phyloP scores from a whole-genome alignment of 495 filamentous ascomycete genomes.

The Polyplosphaeria fusca region DNA sequence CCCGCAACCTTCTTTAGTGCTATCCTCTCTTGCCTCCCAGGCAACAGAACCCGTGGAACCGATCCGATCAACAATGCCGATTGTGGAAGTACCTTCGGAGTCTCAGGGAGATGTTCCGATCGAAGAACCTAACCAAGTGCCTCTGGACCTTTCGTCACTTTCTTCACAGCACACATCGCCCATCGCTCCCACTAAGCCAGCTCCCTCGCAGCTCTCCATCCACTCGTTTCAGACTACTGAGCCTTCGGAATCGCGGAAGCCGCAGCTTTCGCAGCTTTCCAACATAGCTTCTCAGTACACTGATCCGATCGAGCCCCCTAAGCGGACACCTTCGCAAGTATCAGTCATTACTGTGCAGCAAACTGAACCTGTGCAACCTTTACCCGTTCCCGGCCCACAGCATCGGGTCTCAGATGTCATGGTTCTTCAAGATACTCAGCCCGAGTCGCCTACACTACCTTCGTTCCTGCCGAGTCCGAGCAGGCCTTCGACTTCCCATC shows the following conservation, averaged over 20 bases:
- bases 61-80: background rate
- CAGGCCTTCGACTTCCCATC: conserved; percentile 15
- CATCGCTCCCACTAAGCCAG: conserved; percentile 34
- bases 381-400: background rate
- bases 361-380: conserved; percentile 22
- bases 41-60: conserved; percentile 12
- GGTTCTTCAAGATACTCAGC: conserved; percentile 28
- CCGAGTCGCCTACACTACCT: conserved; percentile 27
- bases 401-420: conserved; percentile 26
- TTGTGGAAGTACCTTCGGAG: too few species aligned
- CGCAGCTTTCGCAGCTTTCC: background rate
- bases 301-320: conserved; percentile 9
- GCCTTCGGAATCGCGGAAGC: conserved; percentile 12
- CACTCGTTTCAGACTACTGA: conserved; percentile 19
- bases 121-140: background rate
- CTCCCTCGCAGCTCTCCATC: conserved; percentile 6
- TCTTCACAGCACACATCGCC: conserved; percentile 52
- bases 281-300: conserved; percentile 8
- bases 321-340: conserved; percentile 3
- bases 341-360: conserved; percentile 23
- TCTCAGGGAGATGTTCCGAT: too few species aligned
- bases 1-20: background rate
- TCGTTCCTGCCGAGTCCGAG: conserved; percentile 23
- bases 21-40: conserved; percentile 4
- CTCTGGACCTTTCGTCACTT: conserved; percentile 50